Conservation (phyloP, 495 filamentous ascomycete genomes). For the Penicillium herquei region DNA sequence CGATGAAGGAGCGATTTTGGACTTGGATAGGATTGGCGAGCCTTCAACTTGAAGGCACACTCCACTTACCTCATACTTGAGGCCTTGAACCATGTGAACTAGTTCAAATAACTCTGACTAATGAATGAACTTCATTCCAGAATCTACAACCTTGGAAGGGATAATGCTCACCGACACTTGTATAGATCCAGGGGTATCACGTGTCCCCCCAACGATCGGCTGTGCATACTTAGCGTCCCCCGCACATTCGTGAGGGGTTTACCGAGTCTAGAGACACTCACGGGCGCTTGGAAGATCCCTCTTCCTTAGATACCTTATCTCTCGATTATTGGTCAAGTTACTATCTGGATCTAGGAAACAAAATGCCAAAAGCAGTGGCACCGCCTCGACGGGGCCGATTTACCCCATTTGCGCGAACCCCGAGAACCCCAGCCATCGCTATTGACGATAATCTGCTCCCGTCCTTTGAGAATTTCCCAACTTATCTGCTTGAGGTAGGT, state of each 20-base stretch:
- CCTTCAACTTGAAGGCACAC: no score
- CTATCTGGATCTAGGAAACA: neutral
- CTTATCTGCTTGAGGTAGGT: neutral
- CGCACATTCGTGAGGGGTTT: conserved; percentile 1
- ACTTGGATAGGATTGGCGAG: no score
- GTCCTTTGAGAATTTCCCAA: neutral
- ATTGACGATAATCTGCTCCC: neutral
- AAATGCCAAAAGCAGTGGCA: conserved; percentile 3
- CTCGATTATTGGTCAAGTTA: neutral
- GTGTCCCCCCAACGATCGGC: neutral
- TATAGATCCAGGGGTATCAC: neutral
- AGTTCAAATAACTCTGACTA: no score
- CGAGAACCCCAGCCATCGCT: neutral
- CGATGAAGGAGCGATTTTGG: no score
- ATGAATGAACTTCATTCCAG: no score
- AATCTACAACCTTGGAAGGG: no score
- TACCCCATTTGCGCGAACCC: neutral
- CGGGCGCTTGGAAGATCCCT: neutral
- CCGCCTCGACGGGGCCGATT: neutral
- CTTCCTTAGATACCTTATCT: neutral
- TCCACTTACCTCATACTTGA: no score
- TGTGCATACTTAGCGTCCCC: neutral
- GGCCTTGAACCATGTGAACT: no score
- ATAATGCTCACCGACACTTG: no score
- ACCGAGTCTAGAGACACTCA: neutral